Percentiles rank a stretch among this genome's conserved stretches.
These are phyloP conservation scores for Fusarium vanettenii DNA, from an alignment of 2,329 filamentous ascomycete genomes.

Conservation along the genomic window DNA sequence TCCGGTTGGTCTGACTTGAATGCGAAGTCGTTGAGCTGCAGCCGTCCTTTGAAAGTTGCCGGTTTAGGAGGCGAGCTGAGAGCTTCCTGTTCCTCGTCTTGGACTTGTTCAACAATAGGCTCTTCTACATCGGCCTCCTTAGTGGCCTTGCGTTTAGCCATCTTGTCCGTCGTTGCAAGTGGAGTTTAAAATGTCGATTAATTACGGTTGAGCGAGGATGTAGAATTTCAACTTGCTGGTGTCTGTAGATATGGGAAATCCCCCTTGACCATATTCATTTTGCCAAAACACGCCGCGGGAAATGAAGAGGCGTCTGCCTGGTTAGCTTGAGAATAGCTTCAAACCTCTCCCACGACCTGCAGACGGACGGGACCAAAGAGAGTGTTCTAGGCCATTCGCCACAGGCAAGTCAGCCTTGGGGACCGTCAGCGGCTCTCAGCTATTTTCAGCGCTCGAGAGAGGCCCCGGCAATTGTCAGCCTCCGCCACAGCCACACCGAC, in stretches of 20 bases:
- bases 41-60: conserved; percentile 57
- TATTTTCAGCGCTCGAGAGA: conserved; percentile 37
- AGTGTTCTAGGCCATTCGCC: conserved; percentile 22
- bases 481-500: conserved; percentile 39
- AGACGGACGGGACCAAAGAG: neutral
- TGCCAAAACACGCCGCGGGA: neutral
- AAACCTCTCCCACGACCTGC: neutral
- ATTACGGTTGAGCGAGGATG: neutral
- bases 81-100: neutral
- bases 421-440: conserved; percentile 3
- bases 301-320: neutral
- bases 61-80: conserved; percentile 34
- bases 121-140: neutral
- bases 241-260: neutral
- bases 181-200: neutral
- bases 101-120: neutral
- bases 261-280: neutral
- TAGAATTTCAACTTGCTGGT: neutral
- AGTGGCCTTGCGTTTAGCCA: conserved; percentile 9
- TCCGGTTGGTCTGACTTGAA: conserved; percentile 49
- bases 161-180: conserved; percentile 10
- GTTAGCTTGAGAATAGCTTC: conserved; percentile 5
- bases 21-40: conserved; percentile 58
- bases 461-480: conserved; percentile 26
- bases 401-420: conserved; percentile 20